Base-by-base conservation (phyloP, 2,329 filamentous ascomycete genomes). In the Metarhizium robertsii region DNA sequence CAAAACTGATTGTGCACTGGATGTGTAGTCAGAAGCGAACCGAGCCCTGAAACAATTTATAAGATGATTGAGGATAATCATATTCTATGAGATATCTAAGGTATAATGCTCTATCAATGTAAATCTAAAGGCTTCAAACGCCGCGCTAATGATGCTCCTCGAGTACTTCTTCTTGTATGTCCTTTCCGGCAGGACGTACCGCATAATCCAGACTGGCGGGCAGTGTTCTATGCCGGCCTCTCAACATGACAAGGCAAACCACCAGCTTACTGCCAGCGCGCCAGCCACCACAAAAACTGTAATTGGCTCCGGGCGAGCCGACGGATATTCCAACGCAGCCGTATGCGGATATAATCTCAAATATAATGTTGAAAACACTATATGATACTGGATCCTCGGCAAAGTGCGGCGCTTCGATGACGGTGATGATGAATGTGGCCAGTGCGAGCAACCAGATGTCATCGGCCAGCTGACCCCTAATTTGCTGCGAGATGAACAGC, bases 401-500 rank as follows among this genome's bases (percentile, higher is more conserved):
- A 20, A 55, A 52, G 10, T 48, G 36, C 65, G 62, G 1, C 16
- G 78, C 79, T 65, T 87, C 84, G 50, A 85, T 81, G 43, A 80
- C 76, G 53, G 76, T 75, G 55, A 87, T 83, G 36, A 83, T 66
- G 52, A 86, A 73, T 13, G 85, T 75, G 2, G 81, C 80, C 0
- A 86, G 67, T 3, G 81, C 77, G 14, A 87, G 79, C 71, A 78
- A 83, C 84, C 84, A 87, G 16, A 87, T 71, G 62, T 87, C 85
- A 65, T 87, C 82, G 34, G 81, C 79, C 2, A 87, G 75, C 65
- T 87, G 84, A 6, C 78, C 78, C n/a, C 81, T 78, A 25, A 86
- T 71, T 63, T 87, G 83, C 58, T 79, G 75, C 45, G 74, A 73
- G 14, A 82, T 69, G 53, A 81, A 79, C 38, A 43, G 18, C n/a